Base-by-base conservation (phyloP, 23 red algal species). In the Gracilaria gracilis region DNA sequence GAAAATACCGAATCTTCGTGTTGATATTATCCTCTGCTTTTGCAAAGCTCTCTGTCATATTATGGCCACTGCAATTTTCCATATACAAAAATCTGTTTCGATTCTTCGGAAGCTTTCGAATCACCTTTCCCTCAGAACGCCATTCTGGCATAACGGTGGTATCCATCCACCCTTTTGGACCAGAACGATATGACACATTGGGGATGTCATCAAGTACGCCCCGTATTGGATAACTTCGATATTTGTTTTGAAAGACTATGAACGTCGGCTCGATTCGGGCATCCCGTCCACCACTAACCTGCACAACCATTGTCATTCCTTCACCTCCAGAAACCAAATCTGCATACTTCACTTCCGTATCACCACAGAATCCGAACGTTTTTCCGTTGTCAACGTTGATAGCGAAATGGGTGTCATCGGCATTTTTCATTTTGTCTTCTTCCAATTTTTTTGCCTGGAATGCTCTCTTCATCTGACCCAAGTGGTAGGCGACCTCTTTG, bases 261-360 rank as follows among this genome's bases (percentile, higher is more conserved):
- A 79, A 79, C 39, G 42, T 33, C 4, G 39, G 75, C 20, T 79
- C 21, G 5, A 48, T 79, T 55, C 28, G 49, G 4, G 21, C 44
- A 9, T 79, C 15, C 15, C 11, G 34, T 42, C 75, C 75, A 5
- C 75, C 44, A 50, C 42, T 79, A n/a, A n/a, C n/a, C n/a, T 25
- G 13, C 16, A 73, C 67, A 31, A 73, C 67, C 67, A 73, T 73
- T 34, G 67, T 73, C 28, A 73, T 34, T 34, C 67, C 35, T 25
- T 73, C 28, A 14, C 67, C 67, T 16, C 67, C 67, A 31, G 35
- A 73, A 73, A 73, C 67, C 13, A 73, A 13, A 73, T 73, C 67
- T 25, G 35, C 27, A 73, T 73, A 73, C 67, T 73, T 73, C 13
- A 73, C 67, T 31, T 73, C 28, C 12, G 13, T 73, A 13, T 31